Evolutionary conservation across 2,329 filamentous ascomycete genomes (phyloP), one percentile per base, ranked within the genome.

Genomic region (Microdochium bolleyi): DNA sequence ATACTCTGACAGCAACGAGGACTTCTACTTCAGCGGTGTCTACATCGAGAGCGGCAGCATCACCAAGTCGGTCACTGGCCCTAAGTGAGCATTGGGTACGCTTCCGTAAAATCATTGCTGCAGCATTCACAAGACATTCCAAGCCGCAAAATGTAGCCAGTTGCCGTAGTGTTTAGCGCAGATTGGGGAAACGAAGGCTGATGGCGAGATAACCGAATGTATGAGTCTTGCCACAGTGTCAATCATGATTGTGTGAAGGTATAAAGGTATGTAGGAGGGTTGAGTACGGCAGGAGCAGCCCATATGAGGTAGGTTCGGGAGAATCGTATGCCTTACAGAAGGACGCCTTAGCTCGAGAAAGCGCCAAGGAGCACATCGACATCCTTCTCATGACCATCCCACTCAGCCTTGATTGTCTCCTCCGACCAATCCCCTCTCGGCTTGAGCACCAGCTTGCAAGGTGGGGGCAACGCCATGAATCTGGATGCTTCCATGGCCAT

Each of bases 11-110:
- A 64, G 62, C 3, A 70, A 65, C 37, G 85, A 88, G 72, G 85
- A 89, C 62, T 84, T 84, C 73, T 88, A 81, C 65, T 89, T 87
- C 70, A 84, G 80, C 3, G 85, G 86, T 9, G 82, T 88, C 3
- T 89, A 87, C 61, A 75, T 89, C 49, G 86, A 89, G 74, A 75
- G 71, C 49, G 83, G 80, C 48, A 58, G 62, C 49, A 58, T 71
- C 49, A 70, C 68, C 22, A 70, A 67, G 25, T 55, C 61, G 24
- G 57, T 68, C 25, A 57, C 62, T 46, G 64, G 66, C 4, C 63
- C 64, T 4, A 38, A 19, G 13, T 46, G 7, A 46, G 41, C 14
- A 51, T 19, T 22, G 19, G 24, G 48, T 30, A 22, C 24, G n/a
- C 41, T 34, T 8, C 14, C 19, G 37, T 16, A n/a, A 16, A 41